Evolutionary conservation across 2,329 filamentous ascomycete species (phyloP).

Genomic region (Fusarium humuli): DNA sequence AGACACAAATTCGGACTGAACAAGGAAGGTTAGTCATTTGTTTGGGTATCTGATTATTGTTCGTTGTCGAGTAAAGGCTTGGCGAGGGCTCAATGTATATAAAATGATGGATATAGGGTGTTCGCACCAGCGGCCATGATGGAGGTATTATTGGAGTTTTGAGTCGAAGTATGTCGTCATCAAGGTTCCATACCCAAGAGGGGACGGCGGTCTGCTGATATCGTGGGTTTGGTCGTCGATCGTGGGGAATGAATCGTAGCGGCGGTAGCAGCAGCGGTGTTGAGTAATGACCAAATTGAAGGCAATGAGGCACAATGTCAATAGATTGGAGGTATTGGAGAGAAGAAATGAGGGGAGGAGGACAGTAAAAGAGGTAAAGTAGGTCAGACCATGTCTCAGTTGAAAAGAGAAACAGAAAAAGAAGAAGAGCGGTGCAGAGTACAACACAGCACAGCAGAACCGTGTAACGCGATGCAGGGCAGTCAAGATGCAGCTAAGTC

Average conservation of each 20-base stretch:
- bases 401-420: not conserved
- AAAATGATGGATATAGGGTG: conserved; percentile 8
- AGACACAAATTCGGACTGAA: conserved; percentile 89
- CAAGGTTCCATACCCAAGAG: conserved; percentile 37
- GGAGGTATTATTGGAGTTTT: conserved; percentile 31
- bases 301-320: not conserved
- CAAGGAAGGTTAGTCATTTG: conserved; percentile 35
- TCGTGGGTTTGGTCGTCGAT: conserved; percentile 23
- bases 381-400: conserved; percentile 19
- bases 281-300: not conserved
- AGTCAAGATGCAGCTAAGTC: conserved; percentile 28
- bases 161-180: conserved; percentile 33
- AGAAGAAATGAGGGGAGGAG: conserved; percentile 10
- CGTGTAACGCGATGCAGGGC: conserved; percentile 4
- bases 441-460: not conserved
- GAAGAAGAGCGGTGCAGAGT: conserved; percentile 11
- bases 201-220: conserved; percentile 20
- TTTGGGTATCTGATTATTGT: not conserved
- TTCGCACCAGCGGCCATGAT: conserved; percentile 46
- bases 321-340: not conserved
- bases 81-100: conserved; percentile 2
- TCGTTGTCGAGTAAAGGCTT: conserved; percentile 1
- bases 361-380: conserved; percentile 7
- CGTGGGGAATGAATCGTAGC: conserved; percentile 19
- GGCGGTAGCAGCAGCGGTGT: not conserved